Conservation (phyloP, 169 alveolate genomes). For the Cryptosporidium parvum region DNA sequence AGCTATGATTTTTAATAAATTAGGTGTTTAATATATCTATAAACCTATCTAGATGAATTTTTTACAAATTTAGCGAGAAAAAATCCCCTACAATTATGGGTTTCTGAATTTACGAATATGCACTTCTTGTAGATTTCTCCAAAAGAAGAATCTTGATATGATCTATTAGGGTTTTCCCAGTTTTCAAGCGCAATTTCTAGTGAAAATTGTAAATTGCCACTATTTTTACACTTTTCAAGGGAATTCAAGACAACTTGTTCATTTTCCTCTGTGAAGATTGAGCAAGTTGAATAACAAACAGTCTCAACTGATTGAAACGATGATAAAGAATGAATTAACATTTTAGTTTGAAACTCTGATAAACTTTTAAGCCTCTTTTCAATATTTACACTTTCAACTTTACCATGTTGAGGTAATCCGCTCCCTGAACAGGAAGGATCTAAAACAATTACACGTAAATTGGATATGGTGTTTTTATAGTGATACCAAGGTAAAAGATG, state of each 20-base stretch:
- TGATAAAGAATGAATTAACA: conserved; percentile 79
- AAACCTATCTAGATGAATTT: background rate
- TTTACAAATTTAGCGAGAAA: conserved; percentile 77
- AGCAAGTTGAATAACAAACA: conserved; percentile 82
- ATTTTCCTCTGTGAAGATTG: conserved; percentile 81
- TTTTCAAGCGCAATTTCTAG: conserved; percentile 24
- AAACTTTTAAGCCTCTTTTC: conserved; percentile 71
- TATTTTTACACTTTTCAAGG: conserved; percentile 21
- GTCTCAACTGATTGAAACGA: conserved; percentile 68
- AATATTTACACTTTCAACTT: background rate
- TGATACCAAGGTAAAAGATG: conserved; percentile 44
- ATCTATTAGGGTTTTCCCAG: background rate
- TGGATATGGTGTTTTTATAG: conserved; percentile 12
- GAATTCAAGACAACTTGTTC: conserved; percentile 77
- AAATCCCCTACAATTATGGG: conserved; percentile 80
- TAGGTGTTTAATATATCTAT: background rate
- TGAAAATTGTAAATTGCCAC: conserved; percentile 2
- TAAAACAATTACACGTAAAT: conserved; percentile 41
- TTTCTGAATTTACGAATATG: conserved; percentile 42
- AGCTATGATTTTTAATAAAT: background rate
- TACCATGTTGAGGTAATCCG: conserved; percentile 79
- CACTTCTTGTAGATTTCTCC: conserved; percentile 10
- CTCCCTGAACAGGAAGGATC: conserved; percentile 85
- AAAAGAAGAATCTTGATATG: background rate
- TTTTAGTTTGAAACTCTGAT: conserved; percentile 77